Percentiles rank a stretch among this genome's conserved stretches.
Conservation (phyloP, 306 rosid species). For the apple (Malus domestica) region ASM211411v1 NC_041793.1:41588501-41589000, state of each 20-base stretch:
- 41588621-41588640: not conserved
- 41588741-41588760: not conserved
- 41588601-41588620: not conserved
- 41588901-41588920: conserved; percentile 95
- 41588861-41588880: conserved; percentile 48
- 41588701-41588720: not conserved
- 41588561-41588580: not conserved
- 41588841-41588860: not conserved
- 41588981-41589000: conserved; percentile 55
- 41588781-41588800: not conserved
- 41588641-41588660: not conserved
- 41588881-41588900: conserved; percentile 93
- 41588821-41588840: not conserved
- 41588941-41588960: conserved; percentile 93
- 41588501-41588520: not conserved
- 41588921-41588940: conserved; percentile 88
- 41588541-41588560: not conserved
- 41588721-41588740: not conserved
- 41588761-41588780: not conserved
- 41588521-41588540: not conserved
- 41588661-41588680: not conserved
- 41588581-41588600: not conserved
- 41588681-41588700: not conserved
- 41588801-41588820: not conserved
- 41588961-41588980: conserved; percentile 94